phyloP scores from a whole-genome alignment of 306 rosid genomes.

The Quercus parvula region DNA sequence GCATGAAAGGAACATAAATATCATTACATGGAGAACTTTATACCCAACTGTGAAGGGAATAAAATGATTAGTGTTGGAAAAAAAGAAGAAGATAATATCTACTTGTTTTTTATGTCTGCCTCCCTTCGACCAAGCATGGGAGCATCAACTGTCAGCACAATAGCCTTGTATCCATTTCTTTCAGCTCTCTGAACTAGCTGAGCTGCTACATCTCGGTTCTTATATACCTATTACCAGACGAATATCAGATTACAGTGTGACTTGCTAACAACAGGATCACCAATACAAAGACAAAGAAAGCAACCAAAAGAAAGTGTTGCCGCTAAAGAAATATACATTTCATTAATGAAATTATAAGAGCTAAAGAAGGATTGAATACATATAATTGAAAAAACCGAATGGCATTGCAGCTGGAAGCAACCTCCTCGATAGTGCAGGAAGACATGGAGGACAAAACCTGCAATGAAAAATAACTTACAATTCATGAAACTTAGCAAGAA shows the following conservation, averaged over 20 bases:
- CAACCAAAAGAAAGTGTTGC: neutral
- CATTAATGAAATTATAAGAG: neutral
- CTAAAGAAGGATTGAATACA: slow-evolving; percentile 25
- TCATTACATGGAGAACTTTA: neutral
- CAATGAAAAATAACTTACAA: slow-evolving; percentile 1
- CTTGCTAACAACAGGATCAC: neutral
- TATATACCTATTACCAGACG: slow-evolving; percentile 35
- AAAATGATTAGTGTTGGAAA: neutral
- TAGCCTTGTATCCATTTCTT: slow-evolving; percentile 50
- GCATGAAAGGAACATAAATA: neutral
- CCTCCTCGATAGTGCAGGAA: slow-evolving; percentile 56
- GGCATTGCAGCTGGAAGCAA: slow-evolving; percentile 65
- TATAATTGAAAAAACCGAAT: slow-evolving; percentile 68
- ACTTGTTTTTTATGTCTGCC: slow-evolving; percentile 65
- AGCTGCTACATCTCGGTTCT: slow-evolving; percentile 48
- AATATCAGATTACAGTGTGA: neutral
- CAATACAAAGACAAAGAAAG: neutral
- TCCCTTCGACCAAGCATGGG: slow-evolving; percentile 63
- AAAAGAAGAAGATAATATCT: neutral
- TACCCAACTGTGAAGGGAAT: neutral
- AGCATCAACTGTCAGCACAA: slow-evolving; percentile 56
- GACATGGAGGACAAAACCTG: slow-evolving; percentile 45
- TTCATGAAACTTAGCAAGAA: neutral
- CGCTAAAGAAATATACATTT: no score
- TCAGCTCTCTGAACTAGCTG: slow-evolving; percentile 51